Base-by-base conservation (phyloP, 176 grass and related monocot species). In the Zoysia pacifica region DNA sequence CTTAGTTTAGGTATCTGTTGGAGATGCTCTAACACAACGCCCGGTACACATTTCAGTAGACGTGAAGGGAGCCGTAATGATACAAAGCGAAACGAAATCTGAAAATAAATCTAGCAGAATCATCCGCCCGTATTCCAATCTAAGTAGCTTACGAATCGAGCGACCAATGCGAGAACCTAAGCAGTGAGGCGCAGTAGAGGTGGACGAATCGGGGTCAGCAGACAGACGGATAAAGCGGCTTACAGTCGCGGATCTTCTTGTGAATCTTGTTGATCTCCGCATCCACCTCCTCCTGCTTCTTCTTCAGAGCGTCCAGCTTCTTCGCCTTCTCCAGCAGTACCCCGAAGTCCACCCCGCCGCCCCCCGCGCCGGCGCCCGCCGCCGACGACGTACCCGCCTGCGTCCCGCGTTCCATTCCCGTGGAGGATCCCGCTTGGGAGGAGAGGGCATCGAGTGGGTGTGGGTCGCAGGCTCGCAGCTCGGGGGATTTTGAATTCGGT, bases 251-350 rank as follows among this genome's bases (percentile, higher is more conserved):
- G 46, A 93, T 79, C 80, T 90, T 93, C 88, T 90, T 93, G 83
- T 91, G 91, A 43, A 88, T 78, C 88, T 90, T 93, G 72, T 90
- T 93, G 75, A 93, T 93, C 52, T 93, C 91, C 11, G 6, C 45
- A 48, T 80, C 2, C 15, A 90, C 62, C 0, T 93, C 88, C 3
- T 93, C 91, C 61, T 90, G 88, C 0, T 93, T 86, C 85, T 93
- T 90, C 59, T 81, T 83, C 46, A 93, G 76, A 75, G 81, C 83
- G 72, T 93, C 91, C 69, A 93, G 62, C 67, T 93, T 88, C 85
- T 93, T 93, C 67, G 88, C 84, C 80, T 93, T 93, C 38, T 93
- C 91, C 19, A 93, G 83, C n/a, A 93, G 56, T 67, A 48, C 64
- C 18, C 46, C 74, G 48, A 93, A 55, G 66, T 93, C 90, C 11